phyloP scores from a whole-genome alignment of 805 yeast genomes.

The Pichia kluyveri region DNA sequence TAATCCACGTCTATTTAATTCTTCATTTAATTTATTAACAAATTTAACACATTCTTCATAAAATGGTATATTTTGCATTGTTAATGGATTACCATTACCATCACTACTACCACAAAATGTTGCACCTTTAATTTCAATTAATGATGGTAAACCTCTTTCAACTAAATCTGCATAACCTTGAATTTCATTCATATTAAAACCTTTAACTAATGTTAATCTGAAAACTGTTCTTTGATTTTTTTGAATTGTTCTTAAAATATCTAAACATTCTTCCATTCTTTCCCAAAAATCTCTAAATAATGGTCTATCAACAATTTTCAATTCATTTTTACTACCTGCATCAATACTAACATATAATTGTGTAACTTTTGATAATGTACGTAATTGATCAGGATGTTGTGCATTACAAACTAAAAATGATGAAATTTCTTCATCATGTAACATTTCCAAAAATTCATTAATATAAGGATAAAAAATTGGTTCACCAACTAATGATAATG shows the following conservation, averaged over 20 bases:
- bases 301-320: conserved; percentile 83
- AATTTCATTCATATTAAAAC: conserved; percentile 85
- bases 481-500: conserved; percentile 87
- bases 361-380: conserved; percentile 64
- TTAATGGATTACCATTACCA: conserved; percentile 78
- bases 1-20: conserved; percentile 56
- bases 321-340: conserved; percentile 77
- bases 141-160: conserved; percentile 70
- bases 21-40: conserved; percentile 54
- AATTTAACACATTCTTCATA: conserved; percentile 81
- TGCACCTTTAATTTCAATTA: conserved; percentile 90
- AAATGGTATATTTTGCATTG: conserved; percentile 93
- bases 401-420: conserved; percentile 91
- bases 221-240: conserved; percentile 83
- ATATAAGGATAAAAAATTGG: conserved; percentile 92
- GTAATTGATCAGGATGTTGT: conserved; percentile 84
- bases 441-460: conserved; percentile 70
- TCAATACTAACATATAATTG: conserved; percentile 90
- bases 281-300: conserved; percentile 91
- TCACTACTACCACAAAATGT: conserved; percentile 87
- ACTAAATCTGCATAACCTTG: conserved; percentile 83
- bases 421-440: conserved; percentile 74
- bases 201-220: conserved; percentile 84
- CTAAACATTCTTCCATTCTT: conserved; percentile 69
- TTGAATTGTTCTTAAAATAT: conserved; percentile 65